phyloP scores from a whole-genome alignment of 2,329 filamentous ascomycete species.

The Trichoderma polysporum region DNA sequence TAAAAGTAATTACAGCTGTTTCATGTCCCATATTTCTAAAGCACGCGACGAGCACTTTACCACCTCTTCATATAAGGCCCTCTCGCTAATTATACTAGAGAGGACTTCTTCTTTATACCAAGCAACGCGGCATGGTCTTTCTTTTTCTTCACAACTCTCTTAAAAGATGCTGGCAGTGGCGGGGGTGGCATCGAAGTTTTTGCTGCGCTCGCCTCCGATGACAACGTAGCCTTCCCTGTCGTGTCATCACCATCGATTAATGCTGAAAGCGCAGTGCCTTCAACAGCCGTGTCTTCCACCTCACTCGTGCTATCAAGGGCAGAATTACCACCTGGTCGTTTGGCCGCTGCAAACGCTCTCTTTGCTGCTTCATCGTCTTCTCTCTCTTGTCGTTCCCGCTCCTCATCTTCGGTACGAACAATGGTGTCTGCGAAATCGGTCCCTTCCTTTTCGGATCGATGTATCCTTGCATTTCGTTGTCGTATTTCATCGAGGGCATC shows the following conservation, averaged over 20 bases:
- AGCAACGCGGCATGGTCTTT: constrained; percentile 73
- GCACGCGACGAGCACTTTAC: neutral
- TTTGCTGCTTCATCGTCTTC: constrained; percentile 83
- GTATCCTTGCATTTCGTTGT: constrained; percentile 83
- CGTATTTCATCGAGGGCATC: constrained; percentile 95
- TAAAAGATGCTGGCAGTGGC: constrained; percentile 61
- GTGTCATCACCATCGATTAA: neutral
- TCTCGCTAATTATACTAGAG: constrained; percentile 45
- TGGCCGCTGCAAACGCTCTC: constrained; percentile 69
- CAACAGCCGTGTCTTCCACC: constrained; percentile 40
- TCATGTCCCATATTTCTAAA: neutral
- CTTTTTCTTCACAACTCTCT: constrained; percentile 79
- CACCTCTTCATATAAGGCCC: neutral
- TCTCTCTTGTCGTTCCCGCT: constrained; percentile 64
- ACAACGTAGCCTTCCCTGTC: constrained; percentile 7
- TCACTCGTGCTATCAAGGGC: neutral
- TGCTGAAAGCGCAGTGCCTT: constrained; percentile 22
- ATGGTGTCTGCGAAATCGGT: constrained; percentile 59
- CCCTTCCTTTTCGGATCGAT: constrained; percentile 69
- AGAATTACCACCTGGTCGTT: constrained; percentile 41
- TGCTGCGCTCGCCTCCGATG: constrained; percentile 27
- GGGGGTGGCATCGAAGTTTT: constrained; percentile 32
- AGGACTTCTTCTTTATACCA: constrained; percentile 83
- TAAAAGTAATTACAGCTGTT: neutral
- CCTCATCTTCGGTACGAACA: constrained; percentile 55